A percentile compares a stretch with the other conserved stretches of the same genome.
These are phyloP conservation scores for Verticillium isaacii DNA, from an alignment of 2,329 filamentous ascomycete genomes.

Conservation along the genomic window DNA sequence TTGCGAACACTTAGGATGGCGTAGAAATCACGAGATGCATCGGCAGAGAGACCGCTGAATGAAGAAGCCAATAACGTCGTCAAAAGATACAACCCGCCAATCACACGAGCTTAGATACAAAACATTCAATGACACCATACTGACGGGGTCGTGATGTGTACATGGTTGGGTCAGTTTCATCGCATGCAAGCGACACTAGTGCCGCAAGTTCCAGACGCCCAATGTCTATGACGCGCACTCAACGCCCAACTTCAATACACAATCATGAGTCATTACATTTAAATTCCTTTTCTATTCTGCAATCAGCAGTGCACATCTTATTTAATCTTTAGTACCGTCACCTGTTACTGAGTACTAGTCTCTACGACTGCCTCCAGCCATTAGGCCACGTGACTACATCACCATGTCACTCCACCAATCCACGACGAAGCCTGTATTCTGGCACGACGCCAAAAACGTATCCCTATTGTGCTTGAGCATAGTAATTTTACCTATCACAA, in stretches of 20 bases:
- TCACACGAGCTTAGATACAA: neutral
- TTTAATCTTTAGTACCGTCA: too few relatives aligned
- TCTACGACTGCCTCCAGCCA: too few relatives aligned
- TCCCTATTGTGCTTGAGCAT: neutral
- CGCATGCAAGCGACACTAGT: too few relatives aligned
- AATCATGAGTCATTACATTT: neutral
- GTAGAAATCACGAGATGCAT: slow-evolving; percentile 62
- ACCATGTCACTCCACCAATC: neutral
- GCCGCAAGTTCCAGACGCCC: too few relatives aligned
- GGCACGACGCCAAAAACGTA: neutral
- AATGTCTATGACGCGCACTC: neutral
- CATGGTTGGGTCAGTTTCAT: too few relatives aligned
- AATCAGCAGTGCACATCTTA: neutral
- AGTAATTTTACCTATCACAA: slow-evolving; percentile 6
- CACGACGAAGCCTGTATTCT: neutral
- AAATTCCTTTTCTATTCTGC: neutral
- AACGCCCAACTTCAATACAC: neutral
- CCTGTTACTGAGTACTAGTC: too few relatives aligned
- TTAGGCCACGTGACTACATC: too few relatives aligned
- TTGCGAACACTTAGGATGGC: slow-evolving; percentile 45
- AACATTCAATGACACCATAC: neutral
- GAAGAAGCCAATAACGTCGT: rapidly evolving
- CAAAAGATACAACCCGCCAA: too few relatives aligned
- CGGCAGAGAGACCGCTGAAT: slow-evolving; percentile 19
- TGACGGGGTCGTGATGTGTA: neutral